Conservation (phyloP, 78 protist genomes). For the Dictyostelium capitatum region DNA sequence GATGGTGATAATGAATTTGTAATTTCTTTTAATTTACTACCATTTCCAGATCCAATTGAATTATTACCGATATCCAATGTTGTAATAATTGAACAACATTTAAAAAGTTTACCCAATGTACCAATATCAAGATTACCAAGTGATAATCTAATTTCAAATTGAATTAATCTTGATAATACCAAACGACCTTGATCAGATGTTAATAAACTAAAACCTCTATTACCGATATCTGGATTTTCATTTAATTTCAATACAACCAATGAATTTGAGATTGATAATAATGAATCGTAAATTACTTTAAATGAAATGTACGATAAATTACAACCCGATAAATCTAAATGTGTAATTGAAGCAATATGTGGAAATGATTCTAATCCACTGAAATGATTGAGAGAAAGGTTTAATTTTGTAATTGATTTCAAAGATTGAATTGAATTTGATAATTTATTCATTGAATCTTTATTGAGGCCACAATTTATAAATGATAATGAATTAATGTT, state of each 20-base stretch:
- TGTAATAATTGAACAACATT: background rate
- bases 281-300: background rate
- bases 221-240: slow-evolving; percentile 5
- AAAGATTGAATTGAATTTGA: background rate
- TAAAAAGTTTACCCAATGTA: background rate
- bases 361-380: too few relatives aligned
- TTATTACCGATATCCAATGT: slow-evolving; percentile 6
- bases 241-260: background rate
- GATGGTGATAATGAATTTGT: background rate
- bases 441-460: background rate
- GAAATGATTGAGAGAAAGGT: too few relatives aligned
- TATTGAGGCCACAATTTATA: background rate
- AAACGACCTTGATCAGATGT: background rate
- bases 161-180: background rate
- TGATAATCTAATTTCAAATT: background rate
- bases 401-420: background rate
- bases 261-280: background rate
- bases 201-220: background rate
- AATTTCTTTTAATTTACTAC: background rate
- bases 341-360: background rate
- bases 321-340: background rate
- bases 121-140: background rate
- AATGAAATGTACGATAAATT: background rate
- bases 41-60: background rate
- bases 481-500: background rate